These are phyloP conservation scores for Phytophthora uliginosa DNA, from an alignment of 352 stramenopile genomes.

Conservation along the genomic window DNA sequence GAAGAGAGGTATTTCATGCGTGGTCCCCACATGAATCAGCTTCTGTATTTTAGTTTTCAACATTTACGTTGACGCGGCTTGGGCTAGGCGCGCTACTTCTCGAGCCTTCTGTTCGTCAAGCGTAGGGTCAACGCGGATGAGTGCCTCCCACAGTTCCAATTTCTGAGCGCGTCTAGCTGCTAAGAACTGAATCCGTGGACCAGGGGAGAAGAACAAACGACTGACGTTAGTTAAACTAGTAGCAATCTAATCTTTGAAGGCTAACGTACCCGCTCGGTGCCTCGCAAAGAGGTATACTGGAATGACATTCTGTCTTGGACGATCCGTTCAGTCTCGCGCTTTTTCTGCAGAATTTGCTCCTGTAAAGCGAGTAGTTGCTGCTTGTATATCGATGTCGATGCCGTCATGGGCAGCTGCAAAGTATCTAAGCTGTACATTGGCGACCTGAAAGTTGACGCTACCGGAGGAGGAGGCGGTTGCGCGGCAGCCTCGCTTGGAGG, in stretches of 20 bases:
- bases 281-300: slow-evolving; percentile 65
- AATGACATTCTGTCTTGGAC: slow-evolving; percentile 67
- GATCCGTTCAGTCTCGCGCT: slow-evolving; percentile 68
- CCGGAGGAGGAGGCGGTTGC: slow-evolving; percentile 6
- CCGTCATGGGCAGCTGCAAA: slow-evolving; percentile 36
- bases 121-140: slow-evolving; percentile 75
- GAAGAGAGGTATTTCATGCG: too few relatives aligned
- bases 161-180: slow-evolving; percentile 52
- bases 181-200: slow-evolving; percentile 47
- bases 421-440: slow-evolving; percentile 48
- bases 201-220: slow-evolving; percentile 2
- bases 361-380: slow-evolving; percentile 69
- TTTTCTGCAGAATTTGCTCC: slow-evolving; percentile 77
- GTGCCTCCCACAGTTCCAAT: slow-evolving; percentile 72
- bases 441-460: slow-evolving; percentile 9
- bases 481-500: not conserved
- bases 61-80: slow-evolving; percentile 10
- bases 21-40: too few relatives aligned
- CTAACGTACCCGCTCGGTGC: slow-evolving; percentile 59
- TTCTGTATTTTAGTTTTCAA: not conserved
- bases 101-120: slow-evolving; percentile 61
- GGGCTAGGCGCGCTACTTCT: slow-evolving; percentile 47
- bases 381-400: slow-evolving; percentile 73
- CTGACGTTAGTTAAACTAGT: not conserved
- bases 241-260: not conserved